These are phyloP conservation scores for Anthoceros angustus DNA, from an alignment of 225 moss, liverwort and hornwort genomes.

Conservation along the genomic window DNA sequence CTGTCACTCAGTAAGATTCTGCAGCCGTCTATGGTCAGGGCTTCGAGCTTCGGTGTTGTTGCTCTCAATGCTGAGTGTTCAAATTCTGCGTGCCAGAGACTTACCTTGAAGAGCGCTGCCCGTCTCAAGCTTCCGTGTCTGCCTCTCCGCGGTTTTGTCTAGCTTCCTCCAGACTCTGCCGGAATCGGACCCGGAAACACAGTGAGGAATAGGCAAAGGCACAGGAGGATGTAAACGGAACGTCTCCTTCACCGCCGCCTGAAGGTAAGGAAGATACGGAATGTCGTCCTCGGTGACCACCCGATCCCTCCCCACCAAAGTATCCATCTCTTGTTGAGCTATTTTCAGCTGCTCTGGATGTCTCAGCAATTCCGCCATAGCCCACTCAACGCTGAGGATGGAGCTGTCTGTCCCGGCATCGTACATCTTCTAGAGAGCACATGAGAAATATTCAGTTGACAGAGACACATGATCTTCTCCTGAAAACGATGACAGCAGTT, in stretches of 20 bases:
- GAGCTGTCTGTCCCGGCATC: constrained; percentile 45
- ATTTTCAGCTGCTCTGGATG: constrained; percentile 26
- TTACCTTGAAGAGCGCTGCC: too few species aligned
- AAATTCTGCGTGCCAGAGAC: too few species aligned
- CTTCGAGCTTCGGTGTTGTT: too few species aligned
- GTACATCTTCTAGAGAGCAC: constrained; percentile 27
- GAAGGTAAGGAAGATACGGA: constrained; percentile 27
- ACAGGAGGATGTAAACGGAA: constrained; percentile 39
- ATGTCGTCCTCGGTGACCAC: constrained; percentile 34
- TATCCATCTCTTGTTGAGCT: constrained; percentile 32
- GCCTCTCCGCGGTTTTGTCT: too few species aligned
- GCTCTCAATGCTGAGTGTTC: too few species aligned
- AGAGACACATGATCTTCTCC: neutral
- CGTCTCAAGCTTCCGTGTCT: too few species aligned
- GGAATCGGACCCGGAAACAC: too few species aligned
- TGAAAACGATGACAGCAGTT: neutral
- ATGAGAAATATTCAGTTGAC: neutral
- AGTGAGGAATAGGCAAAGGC: constrained; percentile 35
- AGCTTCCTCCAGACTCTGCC: too few species aligned
- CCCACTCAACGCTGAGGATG: constrained; percentile 40
- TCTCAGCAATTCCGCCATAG: constrained; percentile 36
- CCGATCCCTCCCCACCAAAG: constrained; percentile 30
- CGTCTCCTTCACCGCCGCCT: constrained; percentile 40
- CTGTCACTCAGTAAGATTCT: too few species aligned
- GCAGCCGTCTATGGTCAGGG: too few species aligned